A percentile compares a stretch with the other conserved stretches of the same genome.
phyloP scores from a whole-genome alignment of 2,329 filamentous ascomycete genomes.

The Talaromyces sp. region DNA sequence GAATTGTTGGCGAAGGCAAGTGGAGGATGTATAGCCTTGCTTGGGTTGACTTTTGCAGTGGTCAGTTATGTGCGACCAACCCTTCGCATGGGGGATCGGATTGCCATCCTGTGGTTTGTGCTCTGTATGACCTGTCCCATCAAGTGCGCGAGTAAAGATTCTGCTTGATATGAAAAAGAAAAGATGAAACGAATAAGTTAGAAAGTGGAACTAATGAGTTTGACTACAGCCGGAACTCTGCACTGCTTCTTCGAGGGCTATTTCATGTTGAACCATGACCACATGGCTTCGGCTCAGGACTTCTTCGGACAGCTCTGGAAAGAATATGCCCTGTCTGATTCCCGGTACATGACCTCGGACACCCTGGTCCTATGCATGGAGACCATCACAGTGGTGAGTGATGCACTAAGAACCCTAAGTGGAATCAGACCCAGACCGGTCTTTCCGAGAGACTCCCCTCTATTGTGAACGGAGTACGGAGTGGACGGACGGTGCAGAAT shows the following conservation, averaged over 20 bases:
- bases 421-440: neutral
- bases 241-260: constrained; percentile 88
- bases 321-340: constrained; percentile 85
- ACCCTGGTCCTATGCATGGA: constrained; percentile 87
- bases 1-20: constrained; percentile 64
- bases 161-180: neutral
- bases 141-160: neutral
- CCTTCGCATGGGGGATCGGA: constrained; percentile 58
- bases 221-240: constrained; percentile 50
- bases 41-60: constrained; percentile 59
- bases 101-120: constrained; percentile 73
- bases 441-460: neutral
- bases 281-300: constrained; percentile 68
- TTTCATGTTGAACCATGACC: constrained; percentile 70
- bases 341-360: constrained; percentile 79
- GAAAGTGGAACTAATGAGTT: neutral
- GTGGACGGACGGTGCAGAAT: too few relatives aligned
- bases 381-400: constrained; percentile 72
- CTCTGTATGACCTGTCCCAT: constrained; percentile 58
- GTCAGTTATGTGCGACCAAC: constrained; percentile 57
- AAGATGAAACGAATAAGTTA: neutral
- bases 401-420: neutral
- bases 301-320: constrained; percentile 89
- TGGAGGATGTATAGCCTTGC: constrained; percentile 58
- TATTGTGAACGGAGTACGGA: too few relatives aligned